Base-by-base conservation (phyloP, 768 basidiomycete genomes). In the Lactarius quietus region DNA sequence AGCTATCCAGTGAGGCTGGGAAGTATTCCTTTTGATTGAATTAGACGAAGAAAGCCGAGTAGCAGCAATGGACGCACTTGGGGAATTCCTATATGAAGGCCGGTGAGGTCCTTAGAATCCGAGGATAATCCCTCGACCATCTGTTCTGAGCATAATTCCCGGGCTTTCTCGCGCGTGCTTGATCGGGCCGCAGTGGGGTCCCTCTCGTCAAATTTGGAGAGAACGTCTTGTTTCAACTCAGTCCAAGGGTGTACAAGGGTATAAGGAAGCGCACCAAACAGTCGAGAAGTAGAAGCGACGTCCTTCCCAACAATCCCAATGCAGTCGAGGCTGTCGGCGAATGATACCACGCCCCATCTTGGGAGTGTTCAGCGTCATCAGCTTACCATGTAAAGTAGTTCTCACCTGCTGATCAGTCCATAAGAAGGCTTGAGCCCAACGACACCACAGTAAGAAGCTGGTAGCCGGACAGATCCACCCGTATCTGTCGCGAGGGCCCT, bases 351-450 rank as follows among this genome's bases (percentile, higher is more conserved):
- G 7, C 97, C 97, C 85, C 88, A 89, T 72, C 95, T 93, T 51
- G 51, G 2, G 31, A 29, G 33, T n/a, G 70, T 53, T 63, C 62
- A 58, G 61, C 6, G 48, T 20, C 12, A 18, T 57, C 29, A 29
- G 33, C 33, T n/a, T 59, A 29, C 62, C 51, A 39, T 61, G 48
- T 45, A 9, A 17, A 23, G 28, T 7, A 43, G 8, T n/a, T 73
- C 79, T 61, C 60, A 92, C 92, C 93, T 82, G 71, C 92, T 94
- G 35, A 98, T 77, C 45, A 98, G 78, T 4, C 96, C 96, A 70
- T 98, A 98, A 0, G 95, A 95, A 0, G 96, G 96, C 72, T 99
- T 99, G 52, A 98, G 76, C 0, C 97, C 97, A 2, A 92, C 86
- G 1, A 97, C 80, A 6, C 95, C 93, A 70, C 93, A 97, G 72